Conservation (phyloP, 2,329 filamentous ascomycete species). For the Penicillium sp. region DNA sequence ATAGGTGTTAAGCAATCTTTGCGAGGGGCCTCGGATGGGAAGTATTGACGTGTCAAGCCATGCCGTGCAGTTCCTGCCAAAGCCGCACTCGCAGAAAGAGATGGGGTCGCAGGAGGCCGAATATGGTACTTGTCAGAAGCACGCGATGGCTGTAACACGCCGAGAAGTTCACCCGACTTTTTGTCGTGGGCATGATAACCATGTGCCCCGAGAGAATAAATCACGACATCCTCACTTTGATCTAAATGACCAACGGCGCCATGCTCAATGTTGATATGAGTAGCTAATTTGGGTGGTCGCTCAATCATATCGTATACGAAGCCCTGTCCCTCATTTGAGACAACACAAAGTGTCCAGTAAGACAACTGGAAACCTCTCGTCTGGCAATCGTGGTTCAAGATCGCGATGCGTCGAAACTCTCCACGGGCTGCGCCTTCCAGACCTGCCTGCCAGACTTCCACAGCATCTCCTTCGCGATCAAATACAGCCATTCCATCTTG, state of each 20-base stretch:
- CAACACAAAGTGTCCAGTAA: constrained; percentile 46
- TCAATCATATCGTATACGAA: constrained; percentile 48
- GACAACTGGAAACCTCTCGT: constrained; percentile 49
- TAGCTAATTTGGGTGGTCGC: constrained; percentile 34
- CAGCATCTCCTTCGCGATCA: constrained; percentile 44
- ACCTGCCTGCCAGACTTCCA: constrained; percentile 48
- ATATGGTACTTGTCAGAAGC: constrained; percentile 38
- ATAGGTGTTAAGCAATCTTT: constrained; percentile 30
- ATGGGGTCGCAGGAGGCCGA: constrained; percentile 22
- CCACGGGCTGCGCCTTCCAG: constrained; percentile 35
- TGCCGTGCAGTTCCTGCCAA: constrained; percentile 21
- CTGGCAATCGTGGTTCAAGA: constrained; percentile 44
- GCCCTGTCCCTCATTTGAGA: constrained; percentile 44
- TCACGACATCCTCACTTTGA: constrained; percentile 42
- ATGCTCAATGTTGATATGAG: constrained; percentile 38
- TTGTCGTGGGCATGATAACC: constrained; percentile 48
- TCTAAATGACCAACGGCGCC: constrained; percentile 48
- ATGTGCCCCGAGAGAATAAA: constrained; percentile 45
- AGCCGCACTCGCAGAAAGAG: constrained; percentile 15
- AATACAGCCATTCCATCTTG: constrained; percentile 48
- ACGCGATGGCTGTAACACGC: constrained; percentile 37
- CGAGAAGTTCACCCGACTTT: constrained; percentile 37
- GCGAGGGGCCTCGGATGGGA: constrained; percentile 18
- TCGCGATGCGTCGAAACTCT: constrained; percentile 41
- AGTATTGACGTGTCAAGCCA: constrained; percentile 21